Base-by-base conservation (phyloP, 768 basidiomycete genomes). In the Wakefieldia striispora region DNA sequence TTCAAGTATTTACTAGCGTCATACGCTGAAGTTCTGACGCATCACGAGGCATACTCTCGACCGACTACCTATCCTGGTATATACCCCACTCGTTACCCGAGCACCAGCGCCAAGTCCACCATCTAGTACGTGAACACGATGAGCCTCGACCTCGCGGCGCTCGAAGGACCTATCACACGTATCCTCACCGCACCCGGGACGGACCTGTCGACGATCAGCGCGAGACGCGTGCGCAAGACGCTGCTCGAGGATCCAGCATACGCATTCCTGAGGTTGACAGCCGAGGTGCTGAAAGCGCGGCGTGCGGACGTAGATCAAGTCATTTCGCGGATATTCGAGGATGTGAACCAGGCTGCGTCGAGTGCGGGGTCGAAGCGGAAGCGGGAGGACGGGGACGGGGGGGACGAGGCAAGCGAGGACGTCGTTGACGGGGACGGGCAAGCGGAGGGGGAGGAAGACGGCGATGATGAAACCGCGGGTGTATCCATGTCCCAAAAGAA, bases 191-290 rank as follows among this genome's bases (percentile, higher is more conserved):
- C 85, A 17, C 91, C 91, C 3, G 84, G 81, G 40, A 85, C 80
- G 40, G 87, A 93, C 75, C 77, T 93, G 60, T 53, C 74, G 40
- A 87, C 85, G 40, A 89, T 93, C 68, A 88, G 84, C 64, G 93
- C 92, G 40, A 95, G 91, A 72, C 84, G 83, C 70, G 91, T 97
- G 59, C 82, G 94, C 56, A 86, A 86, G 62, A 80, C 83, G 72
- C 93, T 54, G 59, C 58, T 80, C 49, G 80, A 80, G 51, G 61
- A 68, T 26, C 55, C 58, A 1, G 40, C 43, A 11, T 55, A 58
- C 46, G 50, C 49, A 46, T 71, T 52, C 75, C 82, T 66, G 9
- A 68, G 75, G 17, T 62, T 90, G 46, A 81, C 84, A 8, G 48
- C 75, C 21, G 82, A 82, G 24, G 70, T 78, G 44, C 64, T 95